Evolutionary conservation across 495 filamentous ascomycete species (phyloP).

Genomic region (Tirmania nivea): DNA sequence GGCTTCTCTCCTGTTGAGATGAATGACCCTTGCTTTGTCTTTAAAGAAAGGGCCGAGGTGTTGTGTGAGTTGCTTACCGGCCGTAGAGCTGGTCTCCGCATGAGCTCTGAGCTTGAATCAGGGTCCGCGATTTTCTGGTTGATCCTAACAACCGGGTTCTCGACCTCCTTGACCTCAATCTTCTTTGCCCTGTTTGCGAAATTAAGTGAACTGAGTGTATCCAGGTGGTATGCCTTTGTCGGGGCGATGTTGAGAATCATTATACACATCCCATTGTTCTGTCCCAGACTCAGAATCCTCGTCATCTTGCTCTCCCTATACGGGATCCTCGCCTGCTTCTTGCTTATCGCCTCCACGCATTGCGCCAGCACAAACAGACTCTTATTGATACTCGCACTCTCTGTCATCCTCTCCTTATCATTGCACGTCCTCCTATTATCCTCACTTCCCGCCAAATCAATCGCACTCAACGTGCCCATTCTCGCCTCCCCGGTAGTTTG

Average conservation of each 20-base stretch:
- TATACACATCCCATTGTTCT: constrained; percentile 85
- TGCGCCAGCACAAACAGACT: constrained; percentile 84
- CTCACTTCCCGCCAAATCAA: constrained; percentile 90
- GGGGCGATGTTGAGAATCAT: constrained; percentile 93
- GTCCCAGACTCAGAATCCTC: constrained; percentile 70
- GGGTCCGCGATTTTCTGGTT: constrained; percentile 26
- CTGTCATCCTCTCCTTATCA: constrained; percentile 74
- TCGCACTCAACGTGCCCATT: constrained; percentile 72
- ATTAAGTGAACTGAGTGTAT: constrained; percentile 82
- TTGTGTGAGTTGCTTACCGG: background rate
- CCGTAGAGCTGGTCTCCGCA: background rate
- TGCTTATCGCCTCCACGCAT: constrained; percentile 84
- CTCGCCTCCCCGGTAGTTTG: constrained; percentile 31
- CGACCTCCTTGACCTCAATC: constrained; percentile 83
- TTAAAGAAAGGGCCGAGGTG: background rate
- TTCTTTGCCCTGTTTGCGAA: constrained; percentile 92
- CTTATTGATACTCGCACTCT: constrained; percentile 98
- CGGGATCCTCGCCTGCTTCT: constrained; percentile 50
- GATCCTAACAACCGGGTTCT: constrained; percentile 76
- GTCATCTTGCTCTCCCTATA: constrained; percentile 97
- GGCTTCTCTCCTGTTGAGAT: background rate
- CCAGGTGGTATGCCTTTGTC: constrained; percentile 65
- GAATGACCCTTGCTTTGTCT: background rate
- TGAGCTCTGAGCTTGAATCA: background rate
- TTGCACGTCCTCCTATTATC: constrained; percentile 92